Evolutionary conservation across 345 rosid genomes (phyloP).

Genomic region (Lagerstroemia speciosa): DNA sequence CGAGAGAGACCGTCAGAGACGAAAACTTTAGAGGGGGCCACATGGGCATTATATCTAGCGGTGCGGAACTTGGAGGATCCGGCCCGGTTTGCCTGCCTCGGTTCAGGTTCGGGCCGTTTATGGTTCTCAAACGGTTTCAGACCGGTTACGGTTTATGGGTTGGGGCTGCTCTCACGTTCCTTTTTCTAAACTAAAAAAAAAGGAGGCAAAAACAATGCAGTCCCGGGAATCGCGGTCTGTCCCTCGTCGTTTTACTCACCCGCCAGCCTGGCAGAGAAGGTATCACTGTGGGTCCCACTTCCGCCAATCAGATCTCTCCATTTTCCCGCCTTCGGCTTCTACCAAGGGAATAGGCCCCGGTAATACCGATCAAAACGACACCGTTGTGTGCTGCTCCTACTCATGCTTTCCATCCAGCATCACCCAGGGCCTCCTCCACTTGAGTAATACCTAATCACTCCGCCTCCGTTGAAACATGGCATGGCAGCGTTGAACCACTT

Average conservation of each 20-base stretch:
- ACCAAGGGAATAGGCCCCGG: no score
- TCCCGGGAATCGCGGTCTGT: background rate
- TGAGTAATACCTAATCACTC: background rate
- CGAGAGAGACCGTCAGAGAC: no score
- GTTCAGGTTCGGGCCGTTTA: no score
- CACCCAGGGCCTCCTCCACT: background rate
- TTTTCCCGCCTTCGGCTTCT: background rate
- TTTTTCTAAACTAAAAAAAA: no score
- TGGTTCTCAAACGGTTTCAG: no score
- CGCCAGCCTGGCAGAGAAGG: background rate
- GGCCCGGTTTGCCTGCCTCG: background rate
- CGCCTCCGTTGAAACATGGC: no score
- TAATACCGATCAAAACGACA: background rate
- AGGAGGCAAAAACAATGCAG: background rate
- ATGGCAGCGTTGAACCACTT: no score
- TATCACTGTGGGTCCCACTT: background rate
- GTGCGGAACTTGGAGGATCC: background rate
- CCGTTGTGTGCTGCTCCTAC: background rate
- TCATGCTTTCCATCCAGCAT: background rate
- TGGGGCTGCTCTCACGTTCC: no score
- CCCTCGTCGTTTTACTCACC: conserved; percentile 5
- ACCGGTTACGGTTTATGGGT: no score
- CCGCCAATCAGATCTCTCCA: background rate
- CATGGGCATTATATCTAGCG: no score
- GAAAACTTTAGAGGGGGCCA: background rate